These are phyloP conservation scores for Holtermannia corniformis DNA, from an alignment of 768 basidiomycete genomes.

Conservation along the genomic window DNA sequence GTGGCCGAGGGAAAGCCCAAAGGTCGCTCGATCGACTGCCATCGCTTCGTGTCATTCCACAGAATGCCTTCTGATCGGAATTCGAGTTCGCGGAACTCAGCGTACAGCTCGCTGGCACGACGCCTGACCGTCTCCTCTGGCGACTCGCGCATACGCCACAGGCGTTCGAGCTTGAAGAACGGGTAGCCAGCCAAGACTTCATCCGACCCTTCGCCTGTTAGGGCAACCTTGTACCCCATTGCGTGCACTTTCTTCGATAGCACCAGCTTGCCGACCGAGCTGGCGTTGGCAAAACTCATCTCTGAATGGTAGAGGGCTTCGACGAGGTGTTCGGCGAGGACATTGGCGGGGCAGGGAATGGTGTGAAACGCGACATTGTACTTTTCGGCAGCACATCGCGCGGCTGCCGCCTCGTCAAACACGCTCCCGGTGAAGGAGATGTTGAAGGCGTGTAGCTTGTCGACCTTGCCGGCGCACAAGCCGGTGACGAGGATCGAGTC, in stretches of 20 bases:
- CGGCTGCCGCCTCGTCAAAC: conserved; percentile 20
- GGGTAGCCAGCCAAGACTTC: conserved; percentile 34
- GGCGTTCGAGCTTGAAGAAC: conserved; percentile 27
- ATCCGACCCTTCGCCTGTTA: conserved; percentile 37
- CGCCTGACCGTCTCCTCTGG: conserved; percentile 3
- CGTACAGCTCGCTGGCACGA: background rate
- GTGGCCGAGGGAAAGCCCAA: conserved; percentile 2
- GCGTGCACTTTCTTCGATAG: conserved; percentile 21
- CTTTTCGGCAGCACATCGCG: conserved; percentile 24
- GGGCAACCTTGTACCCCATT: conserved; percentile 32
- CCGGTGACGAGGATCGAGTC: conserved; percentile 29
- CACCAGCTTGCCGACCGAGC: conserved; percentile 31
- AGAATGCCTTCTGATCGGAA: conserved; percentile 2
- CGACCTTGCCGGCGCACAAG: conserved; percentile 20
- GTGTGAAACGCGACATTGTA: conserved; percentile 25
- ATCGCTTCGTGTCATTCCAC: background rate
- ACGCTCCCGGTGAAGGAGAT: conserved; percentile 24
- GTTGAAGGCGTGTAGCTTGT: conserved; percentile 21
- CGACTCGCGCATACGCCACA: conserved; percentile 13
- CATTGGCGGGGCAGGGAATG: conserved; percentile 18
- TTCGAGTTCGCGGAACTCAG: background rate
- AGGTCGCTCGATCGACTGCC: conserved; percentile 4
- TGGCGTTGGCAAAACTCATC: conserved; percentile 21
- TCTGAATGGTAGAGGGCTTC: conserved; percentile 31
- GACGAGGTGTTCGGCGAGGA: conserved; percentile 24